Percentiles rank a stretch among this genome's conserved stretches.
Conservation (phyloP, 257 asterid genomes). For the Voacanga thouarsii region DNA sequence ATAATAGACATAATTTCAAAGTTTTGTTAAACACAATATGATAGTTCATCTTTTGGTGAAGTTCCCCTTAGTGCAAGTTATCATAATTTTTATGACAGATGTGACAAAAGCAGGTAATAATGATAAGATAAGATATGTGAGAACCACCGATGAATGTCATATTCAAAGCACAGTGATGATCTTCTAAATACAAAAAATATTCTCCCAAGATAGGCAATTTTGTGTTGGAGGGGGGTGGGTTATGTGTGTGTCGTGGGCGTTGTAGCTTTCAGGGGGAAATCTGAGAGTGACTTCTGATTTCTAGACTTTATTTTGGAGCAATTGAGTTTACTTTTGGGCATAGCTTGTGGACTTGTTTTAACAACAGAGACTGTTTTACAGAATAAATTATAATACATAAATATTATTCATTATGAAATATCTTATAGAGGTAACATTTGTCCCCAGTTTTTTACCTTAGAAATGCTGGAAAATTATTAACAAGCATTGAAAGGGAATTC, state of each 20-base stretch:
- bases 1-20: too few species aligned
- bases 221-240: neutral
- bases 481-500: neutral
- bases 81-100: neutral
- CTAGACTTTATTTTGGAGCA: neutral
- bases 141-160: constrained; percentile 17
- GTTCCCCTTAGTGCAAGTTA: neutral
- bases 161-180: neutral
- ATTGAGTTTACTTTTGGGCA: constrained; percentile 2
- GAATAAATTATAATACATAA: too few species aligned
- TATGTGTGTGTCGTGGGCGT: neutral
- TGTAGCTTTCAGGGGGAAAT: neutral
- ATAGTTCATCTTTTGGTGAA: neutral
- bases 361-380: neutral
- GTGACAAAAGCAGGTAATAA: constrained; percentile 22
- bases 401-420: too few species aligned
- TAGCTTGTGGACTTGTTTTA: neutral
- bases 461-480: too few species aligned
- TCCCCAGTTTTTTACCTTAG: neutral
- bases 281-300: constrained; percentile 6
- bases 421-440: neutral
- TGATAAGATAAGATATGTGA: constrained; percentile 3
- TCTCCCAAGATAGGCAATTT: neutral
- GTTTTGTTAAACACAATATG: neutral
- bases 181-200: neutral